These are phyloP conservation scores for Taiozyma sp. DNA, from an alignment of 1,139 yeast species.

Conservation along the genomic window DNA sequence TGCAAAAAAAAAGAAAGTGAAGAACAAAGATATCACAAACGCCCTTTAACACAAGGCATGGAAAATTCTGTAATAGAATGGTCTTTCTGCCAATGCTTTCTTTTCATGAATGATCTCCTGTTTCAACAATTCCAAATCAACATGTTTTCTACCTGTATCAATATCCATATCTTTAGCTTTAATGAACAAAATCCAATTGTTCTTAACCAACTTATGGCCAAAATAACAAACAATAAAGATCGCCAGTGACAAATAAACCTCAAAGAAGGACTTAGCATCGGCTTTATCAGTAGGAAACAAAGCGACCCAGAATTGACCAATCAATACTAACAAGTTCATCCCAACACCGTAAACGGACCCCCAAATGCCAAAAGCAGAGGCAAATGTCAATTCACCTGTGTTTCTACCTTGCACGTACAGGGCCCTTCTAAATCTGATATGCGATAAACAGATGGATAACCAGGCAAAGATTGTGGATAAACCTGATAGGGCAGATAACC, in stretches of 20 bases:
- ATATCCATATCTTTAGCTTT: conserved; percentile 54
- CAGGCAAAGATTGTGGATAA: conserved; percentile 65
- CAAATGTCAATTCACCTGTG: conserved; percentile 48
- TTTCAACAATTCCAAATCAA: conserved; percentile 58
- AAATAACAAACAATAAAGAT: conserved; percentile 54
- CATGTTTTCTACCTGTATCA: conserved; percentile 66
- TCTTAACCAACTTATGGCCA: conserved; percentile 53
- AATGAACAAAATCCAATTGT: conserved; percentile 44
- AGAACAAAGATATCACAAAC: not conserved
- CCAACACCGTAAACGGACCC: conserved; percentile 50
- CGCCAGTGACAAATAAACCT: conserved; percentile 58
- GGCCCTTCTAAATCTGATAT: conserved; percentile 60
- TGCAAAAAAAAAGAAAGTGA: not conserved
- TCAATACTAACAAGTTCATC: conserved; percentile 44
- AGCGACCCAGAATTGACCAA: conserved; percentile 69
- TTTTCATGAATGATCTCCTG: conserved; percentile 64
- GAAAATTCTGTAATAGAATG: conserved; percentile 47
- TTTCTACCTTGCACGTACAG: conserved; percentile 46
- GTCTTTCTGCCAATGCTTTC: conserved; percentile 45
- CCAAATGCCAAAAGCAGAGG: conserved; percentile 48
- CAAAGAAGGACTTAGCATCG: conserved; percentile 54
- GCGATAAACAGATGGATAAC: conserved; percentile 58
- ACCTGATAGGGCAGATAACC: conserved; percentile 67
- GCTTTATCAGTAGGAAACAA: conserved; percentile 56
- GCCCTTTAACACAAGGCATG: conserved; percentile 46